phyloP scores from a whole-genome alignment of 208 protist genomes.

The Acanthamoeba sp. region DNA sequence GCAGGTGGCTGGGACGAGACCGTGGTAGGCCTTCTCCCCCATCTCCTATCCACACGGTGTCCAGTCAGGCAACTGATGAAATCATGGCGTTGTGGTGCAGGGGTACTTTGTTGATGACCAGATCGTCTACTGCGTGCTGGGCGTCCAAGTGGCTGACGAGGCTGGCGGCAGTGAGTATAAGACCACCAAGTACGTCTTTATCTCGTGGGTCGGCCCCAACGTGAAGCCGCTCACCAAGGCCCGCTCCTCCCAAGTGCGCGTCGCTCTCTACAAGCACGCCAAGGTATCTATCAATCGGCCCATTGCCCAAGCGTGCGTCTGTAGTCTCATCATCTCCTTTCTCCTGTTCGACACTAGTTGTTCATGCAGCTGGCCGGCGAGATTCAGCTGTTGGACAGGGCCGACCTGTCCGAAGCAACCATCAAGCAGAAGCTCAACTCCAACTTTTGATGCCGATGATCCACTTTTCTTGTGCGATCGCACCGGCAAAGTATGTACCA shows the following conservation, averaged over 20 bases:
- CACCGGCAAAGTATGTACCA: no score
- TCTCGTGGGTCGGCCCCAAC: conserved; percentile 70
- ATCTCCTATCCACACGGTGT: background rate
- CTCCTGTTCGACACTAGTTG: background rate
- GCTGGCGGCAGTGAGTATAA: conserved; percentile 32
- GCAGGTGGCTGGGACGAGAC: conserved; percentile 13
- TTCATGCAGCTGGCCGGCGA: conserved; percentile 64
- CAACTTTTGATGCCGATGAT: conserved; percentile 62
- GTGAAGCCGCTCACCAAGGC: conserved; percentile 74
- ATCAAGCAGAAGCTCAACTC: conserved; percentile 68
- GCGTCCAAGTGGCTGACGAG: conserved; percentile 23
- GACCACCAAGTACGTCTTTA: conserved; percentile 74
- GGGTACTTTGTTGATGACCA: conserved; percentile 2
- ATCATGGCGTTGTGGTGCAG: no score
- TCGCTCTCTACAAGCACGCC: conserved; percentile 74
- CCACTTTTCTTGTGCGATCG: no score
- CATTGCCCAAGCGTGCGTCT: background rate
- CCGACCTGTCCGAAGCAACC: conserved; percentile 16
- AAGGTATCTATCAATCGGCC: background rate
- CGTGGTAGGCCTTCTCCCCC: background rate
- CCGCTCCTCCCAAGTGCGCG: conserved; percentile 51
- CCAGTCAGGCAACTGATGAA: no score
- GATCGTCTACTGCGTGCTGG: conserved; percentile 66
- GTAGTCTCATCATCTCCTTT: background rate
- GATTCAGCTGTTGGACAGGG: conserved; percentile 36